Evolutionary conservation across 768 basidiomycete species (phyloP).

Genomic region (Termitomyces bulborhizus): DNA sequence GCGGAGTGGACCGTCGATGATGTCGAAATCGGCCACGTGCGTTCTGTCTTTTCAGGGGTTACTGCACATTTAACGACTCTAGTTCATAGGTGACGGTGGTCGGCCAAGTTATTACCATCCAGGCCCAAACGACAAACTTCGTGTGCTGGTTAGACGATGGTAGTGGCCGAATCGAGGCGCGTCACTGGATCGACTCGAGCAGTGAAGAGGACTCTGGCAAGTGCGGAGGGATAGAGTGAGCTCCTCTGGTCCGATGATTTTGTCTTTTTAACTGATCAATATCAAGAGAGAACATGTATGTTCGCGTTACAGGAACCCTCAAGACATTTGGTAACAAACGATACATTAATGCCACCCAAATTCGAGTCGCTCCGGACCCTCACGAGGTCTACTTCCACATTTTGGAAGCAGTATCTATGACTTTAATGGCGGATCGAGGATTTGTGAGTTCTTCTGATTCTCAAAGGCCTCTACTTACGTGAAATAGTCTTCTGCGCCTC

Average conservation of each 20-base stretch:
- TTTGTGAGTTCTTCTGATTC: constrained; percentile 34
- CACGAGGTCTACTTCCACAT: constrained; percentile 83
- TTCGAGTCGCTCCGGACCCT: constrained; percentile 61
- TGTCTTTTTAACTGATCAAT: background rate
- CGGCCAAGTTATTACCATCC: constrained; percentile 63
- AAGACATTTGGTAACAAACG: constrained; percentile 78
- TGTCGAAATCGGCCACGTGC: constrained; percentile 73
- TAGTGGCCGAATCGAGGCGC: constrained; percentile 69
- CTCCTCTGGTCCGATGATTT: background rate
- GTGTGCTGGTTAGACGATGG: constrained; percentile 84
- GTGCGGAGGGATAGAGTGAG: constrained; percentile 41
- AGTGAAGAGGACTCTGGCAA: constrained; percentile 48
- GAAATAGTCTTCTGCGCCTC: constrained; percentile 26
- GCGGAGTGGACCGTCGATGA: constrained; percentile 86
- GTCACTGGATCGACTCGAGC: constrained; percentile 75
- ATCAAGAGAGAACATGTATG: constrained; percentile 65
- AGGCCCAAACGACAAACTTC: constrained; percentile 72
- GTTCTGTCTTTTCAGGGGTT: constrained; percentile 1
- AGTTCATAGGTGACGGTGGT: constrained; percentile 60
- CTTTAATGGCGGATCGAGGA: constrained; percentile 60
- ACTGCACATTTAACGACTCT: background rate
- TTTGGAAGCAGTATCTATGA: constrained; percentile 67
- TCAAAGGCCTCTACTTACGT: constrained; percentile 2
- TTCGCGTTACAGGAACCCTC: constrained; percentile 75
- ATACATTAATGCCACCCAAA: constrained; percentile 74